Evolutionary conservation across 352 stramenopile genomes (phyloP), one percentile per base, ranked within the genome.

Genomic region (Aphanomyces invadans): DNA sequence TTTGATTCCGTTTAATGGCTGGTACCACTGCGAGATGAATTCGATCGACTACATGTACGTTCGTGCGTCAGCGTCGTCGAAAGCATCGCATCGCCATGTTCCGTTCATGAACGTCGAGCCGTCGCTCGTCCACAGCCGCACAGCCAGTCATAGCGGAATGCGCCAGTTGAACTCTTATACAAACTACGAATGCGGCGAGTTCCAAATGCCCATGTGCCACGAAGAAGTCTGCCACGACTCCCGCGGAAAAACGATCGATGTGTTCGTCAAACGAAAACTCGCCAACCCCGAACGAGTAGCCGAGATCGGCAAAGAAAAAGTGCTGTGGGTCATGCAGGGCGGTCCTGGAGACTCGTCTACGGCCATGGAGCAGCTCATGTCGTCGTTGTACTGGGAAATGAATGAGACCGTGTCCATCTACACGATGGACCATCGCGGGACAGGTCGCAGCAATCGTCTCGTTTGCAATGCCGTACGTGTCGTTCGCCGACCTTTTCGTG

Each of bases 271-370:
- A 60, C 74, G 80, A 25, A 87, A 83, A 31, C 52, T 63, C n/a
- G 68, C 75, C 4, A 65, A 71, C 23, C 46, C 56, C 26, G 49
- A 65, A 31, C 57, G 59, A 29, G 60, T 67, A 3, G 36, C 36
- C 29, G 26, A 59, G 17, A 51, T 57, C 42, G 60, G 60, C 29
- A 67, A 19, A 10, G 60, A 67, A 12, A 86, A 86, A 44, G 71
- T 81, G 21, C 65, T 90, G 33, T 90, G 81, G 81, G 76, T 90
- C 48, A 72, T 90, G 28, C 81, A 90, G 52, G 81, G 81, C 52
- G 81, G 81, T 0, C 81, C 81, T 4, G 81, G 81, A 5, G 81
- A 81, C 19, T 88, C 81, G 23, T 90, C 81, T 4, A 87, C 77
- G 3, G 81, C 79, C 26, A 85, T 70, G 4, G 77, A 86, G 10